Evolutionary conservation across 1,284 basidiomycete genomes (phyloP), one percentile per base, ranked within the genome.

Genomic region (Rhodotorula sp.): DNA sequence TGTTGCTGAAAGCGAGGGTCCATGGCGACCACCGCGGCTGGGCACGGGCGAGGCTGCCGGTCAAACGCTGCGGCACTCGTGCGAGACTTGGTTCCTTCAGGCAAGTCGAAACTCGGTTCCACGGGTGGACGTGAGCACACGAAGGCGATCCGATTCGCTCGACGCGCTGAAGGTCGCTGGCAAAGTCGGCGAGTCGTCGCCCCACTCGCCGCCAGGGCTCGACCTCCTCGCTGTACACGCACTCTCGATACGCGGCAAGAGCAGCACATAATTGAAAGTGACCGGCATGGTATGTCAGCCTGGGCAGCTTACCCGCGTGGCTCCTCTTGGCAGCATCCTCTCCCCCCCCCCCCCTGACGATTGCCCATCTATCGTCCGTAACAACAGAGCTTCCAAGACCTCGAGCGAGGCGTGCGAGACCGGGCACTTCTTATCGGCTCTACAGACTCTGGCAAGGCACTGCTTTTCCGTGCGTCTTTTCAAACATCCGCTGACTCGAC

Each of bases 361-460:
- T 43, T 43, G 39, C 14, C 26, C 10, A 14, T 43, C 49, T 39
- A 26, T 26, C n/a, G 18, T 20, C 51, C 23, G 39, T n/a, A 1
- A 18, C 4, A 1, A 47, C 67, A 72, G 70, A 66, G 64, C 52
- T 76, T 76, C 58, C 72, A 74, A 51, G 75, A 76, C 61, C 65
- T 76, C 48, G 75, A 76, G 57, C 68, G 73, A n/a, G 75, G 75
- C 20, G 54, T 70, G 12, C 65, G 65, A 12, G 70, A 74, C 20
- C 65, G 68, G 14, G 68, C 72, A 6, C 68, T 70, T 5, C 61
- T 74, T 6, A 51, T 29, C 7, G 8, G 54, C 14, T 51, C 58
- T 0, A 46, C 70, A 4, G 64, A 68, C 62, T 59, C 56, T 1
- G 65, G 39, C 47, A 72, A 68, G 46, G 2, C 52, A 54, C 8